Percentiles rank a stretch among this genome's conserved stretches.
phyloP scores from a whole-genome alignment of 202 grass and related monocot genomes.

The Schoenoplectus tabernaemontani region DNA sequence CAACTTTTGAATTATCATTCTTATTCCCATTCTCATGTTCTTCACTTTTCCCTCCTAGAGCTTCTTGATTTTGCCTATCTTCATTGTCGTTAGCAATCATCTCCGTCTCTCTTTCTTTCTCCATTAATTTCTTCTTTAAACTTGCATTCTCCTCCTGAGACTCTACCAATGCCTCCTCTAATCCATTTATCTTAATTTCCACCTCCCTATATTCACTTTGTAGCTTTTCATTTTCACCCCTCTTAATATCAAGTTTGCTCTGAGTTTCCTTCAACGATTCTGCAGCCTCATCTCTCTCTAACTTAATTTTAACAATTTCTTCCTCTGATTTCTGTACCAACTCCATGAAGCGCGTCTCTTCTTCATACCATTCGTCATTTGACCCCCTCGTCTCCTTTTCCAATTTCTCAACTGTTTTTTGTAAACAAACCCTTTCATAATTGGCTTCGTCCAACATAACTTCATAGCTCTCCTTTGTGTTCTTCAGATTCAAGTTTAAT shows the following conservation, averaged over 20 bases:
- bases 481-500: conserved; percentile 48
- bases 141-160: conserved; percentile 35
- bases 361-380: conserved; percentile 48
- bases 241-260: conserved; percentile 22
- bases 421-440: conserved; percentile 84
- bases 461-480: conserved; percentile 73
- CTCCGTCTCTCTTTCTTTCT: conserved; percentile 62
- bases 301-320: conserved; percentile 32
- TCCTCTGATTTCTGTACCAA: conserved; percentile 58
- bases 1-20: conserved; percentile 22
- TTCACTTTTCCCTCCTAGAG: conserved; percentile 44
- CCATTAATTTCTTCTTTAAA: conserved; percentile 55
- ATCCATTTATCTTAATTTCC: conserved; percentile 45
- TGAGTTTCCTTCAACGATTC: conserved; percentile 40
- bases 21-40: conserved; percentile 35
- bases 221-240: conserved; percentile 28
- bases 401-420: conserved; percentile 63
- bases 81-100: conserved; percentile 57
- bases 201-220: conserved; percentile 41
- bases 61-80: conserved; percentile 42
- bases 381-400: conserved; percentile 51
- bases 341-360: conserved; percentile 53
- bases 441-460: conserved; percentile 87
- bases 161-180: conserved; percentile 33
- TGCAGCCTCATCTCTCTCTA: conserved; percentile 41